Conservation (phyloP, 2,329 filamentous ascomycete species). For the Bisporella sp. region DNA sequence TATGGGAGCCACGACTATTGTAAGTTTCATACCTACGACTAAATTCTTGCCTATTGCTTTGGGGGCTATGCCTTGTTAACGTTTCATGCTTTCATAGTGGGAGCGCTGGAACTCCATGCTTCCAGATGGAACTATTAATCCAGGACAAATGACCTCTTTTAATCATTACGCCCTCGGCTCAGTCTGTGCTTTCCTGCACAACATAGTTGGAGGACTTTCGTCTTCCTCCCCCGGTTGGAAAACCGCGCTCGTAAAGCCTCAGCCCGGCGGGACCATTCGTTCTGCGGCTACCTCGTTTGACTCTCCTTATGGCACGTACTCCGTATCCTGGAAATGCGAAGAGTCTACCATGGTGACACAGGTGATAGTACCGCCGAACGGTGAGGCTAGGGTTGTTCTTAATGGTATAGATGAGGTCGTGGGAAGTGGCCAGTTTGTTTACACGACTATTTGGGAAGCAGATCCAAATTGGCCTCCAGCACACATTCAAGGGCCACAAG, state of each 20-base stretch:
- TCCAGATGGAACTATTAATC: constrained; percentile 19
- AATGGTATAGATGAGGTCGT: too few relatives aligned
- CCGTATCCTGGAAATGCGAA: constrained; percentile 14
- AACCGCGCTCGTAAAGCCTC: constrained; percentile 21
- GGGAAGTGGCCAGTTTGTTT: too few relatives aligned
- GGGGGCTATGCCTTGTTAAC: too few relatives aligned
- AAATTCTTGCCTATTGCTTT: too few relatives aligned
- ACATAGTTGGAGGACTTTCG: constrained; percentile 27
- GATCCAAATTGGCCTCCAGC: too few relatives aligned
- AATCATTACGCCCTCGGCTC: constrained; percentile 22
- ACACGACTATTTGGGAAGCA: too few relatives aligned
- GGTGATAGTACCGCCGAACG: constrained; percentile 16
- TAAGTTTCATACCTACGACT: too few relatives aligned
- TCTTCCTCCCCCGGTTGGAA: constrained; percentile 26
- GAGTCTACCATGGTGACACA: constrained; percentile 9
- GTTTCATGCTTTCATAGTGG: constrained; percentile 5
- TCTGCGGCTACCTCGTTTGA: constrained; percentile 23
- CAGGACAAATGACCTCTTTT: constrained; percentile 21
- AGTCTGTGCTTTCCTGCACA: constrained; percentile 16
- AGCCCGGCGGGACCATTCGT: constrained; percentile 26
- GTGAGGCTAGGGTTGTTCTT: too few relatives aligned
- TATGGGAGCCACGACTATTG: constrained; percentile 22
- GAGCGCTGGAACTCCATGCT: constrained; percentile 24
- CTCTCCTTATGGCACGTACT: constrained; percentile 25
- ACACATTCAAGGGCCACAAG: too few relatives aligned